Conservation (phyloP, 495 filamentous ascomycete species). For the Penicillium macrosclerotiorum region DNA sequence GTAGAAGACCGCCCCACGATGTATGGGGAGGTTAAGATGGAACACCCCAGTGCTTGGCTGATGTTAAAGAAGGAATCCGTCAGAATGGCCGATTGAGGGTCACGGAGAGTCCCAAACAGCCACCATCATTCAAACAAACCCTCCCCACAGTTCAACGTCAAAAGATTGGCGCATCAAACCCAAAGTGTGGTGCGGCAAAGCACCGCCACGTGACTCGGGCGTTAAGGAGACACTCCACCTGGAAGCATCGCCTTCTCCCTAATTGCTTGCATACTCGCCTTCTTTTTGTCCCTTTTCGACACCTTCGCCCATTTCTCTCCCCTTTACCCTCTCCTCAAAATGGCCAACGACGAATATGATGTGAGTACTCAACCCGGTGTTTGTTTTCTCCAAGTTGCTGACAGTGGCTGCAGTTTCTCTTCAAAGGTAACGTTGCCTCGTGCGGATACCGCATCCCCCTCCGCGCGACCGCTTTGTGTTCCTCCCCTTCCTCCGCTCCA, state of each 20-base stretch:
- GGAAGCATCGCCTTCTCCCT: constrained; percentile 34
- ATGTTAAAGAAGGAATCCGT: too few species aligned
- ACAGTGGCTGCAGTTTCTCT: constrained; percentile 74
- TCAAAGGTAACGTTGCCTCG: constrained; percentile 77
- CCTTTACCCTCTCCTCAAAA: constrained; percentile 39
- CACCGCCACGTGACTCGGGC: constrained; percentile 25
- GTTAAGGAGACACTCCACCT: constrained; percentile 30
- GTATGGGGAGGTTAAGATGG: too few species aligned
- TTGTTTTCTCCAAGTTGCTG: constrained; percentile 12
- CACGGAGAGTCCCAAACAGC: too few species aligned
- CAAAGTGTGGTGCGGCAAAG: constrained; percentile 9
- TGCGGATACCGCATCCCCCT: constrained; percentile 16
- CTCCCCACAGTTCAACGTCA: too few species aligned
- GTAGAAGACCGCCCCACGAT: too few species aligned
- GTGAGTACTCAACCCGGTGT: constrained; percentile 55
- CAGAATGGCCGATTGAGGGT: too few species aligned
- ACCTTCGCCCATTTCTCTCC: constrained; percentile 18
- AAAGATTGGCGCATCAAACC: background rate
- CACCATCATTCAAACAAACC: too few species aligned
- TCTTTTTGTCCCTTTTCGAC: constrained; percentile 9
- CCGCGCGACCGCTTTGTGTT: constrained; percentile 2
- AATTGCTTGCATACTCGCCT: constrained; percentile 23
- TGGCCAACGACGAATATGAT: constrained; percentile 99
- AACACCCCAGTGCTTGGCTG: too few species aligned
- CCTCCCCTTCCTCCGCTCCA: background rate